These are phyloP conservation scores for Chaetomium olivaceum DNA, from an alignment of 2,329 filamentous ascomycete genomes.

Conservation along the genomic window DNA sequence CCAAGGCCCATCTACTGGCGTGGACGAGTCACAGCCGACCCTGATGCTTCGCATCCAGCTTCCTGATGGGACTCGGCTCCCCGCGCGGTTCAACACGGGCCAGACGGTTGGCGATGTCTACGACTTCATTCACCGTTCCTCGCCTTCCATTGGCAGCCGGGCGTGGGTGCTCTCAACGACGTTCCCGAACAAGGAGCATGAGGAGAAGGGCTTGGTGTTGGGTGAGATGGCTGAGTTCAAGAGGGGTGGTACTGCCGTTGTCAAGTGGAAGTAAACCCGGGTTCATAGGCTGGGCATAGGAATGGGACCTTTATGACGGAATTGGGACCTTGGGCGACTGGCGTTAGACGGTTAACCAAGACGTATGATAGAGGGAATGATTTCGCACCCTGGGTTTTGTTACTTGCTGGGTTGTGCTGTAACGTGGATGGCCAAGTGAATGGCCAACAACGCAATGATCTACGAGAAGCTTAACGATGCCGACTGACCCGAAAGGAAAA, in stretches of 20 bases:
- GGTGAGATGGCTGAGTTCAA: constrained; percentile 66
- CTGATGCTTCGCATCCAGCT: constrained; percentile 75
- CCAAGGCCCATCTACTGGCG: constrained; percentile 41
- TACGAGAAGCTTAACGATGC: not conserved
- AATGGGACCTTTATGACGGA: not conserved
- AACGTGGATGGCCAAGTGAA: not conserved
- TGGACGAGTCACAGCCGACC: constrained; percentile 68
- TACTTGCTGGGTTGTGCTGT: not conserved
- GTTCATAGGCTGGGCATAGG: not conserved
- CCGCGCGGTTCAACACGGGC: constrained; percentile 78
- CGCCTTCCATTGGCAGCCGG: constrained; percentile 56
- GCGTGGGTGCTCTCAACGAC: constrained; percentile 77
- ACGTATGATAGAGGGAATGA: not conserved
- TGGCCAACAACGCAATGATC: not conserved
- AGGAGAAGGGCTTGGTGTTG: constrained; percentile 61
- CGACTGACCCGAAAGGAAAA: not conserved
- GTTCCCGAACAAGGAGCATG: constrained; percentile 79
- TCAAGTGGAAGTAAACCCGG: constrained; percentile 52
- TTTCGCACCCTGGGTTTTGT: not conserved
- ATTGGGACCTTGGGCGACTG: not conserved
- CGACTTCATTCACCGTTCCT: constrained; percentile 68
- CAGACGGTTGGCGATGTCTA: constrained; percentile 80
- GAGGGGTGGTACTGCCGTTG: constrained; percentile 64
- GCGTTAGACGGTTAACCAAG: not conserved
- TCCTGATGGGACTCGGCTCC: constrained; percentile 72